These are phyloP conservation scores for Athelia sp. DNA, from an alignment of 1,284 basidiomycete genomes.

Conservation along the genomic window DNA sequence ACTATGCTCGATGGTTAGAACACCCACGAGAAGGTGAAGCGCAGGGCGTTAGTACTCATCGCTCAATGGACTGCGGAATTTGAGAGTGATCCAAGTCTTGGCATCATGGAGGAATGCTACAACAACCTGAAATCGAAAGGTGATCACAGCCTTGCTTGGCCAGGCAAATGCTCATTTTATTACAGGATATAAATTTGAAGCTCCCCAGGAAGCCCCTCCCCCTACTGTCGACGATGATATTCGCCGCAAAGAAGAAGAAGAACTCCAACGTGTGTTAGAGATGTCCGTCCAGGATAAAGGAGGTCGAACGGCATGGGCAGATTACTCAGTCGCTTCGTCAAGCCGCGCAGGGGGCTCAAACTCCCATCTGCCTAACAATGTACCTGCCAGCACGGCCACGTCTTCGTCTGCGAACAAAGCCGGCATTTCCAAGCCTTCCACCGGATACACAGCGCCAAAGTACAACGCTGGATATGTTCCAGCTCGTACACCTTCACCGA, in stretches of 20 bases:
- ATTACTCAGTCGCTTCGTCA: slow-evolving; percentile 33
- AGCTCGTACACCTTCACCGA: slow-evolving; percentile 35
- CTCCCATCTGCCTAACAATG: slow-evolving; percentile 13
- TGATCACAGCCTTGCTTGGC: slow-evolving; percentile 20
- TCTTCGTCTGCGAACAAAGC: slow-evolving; percentile 13
- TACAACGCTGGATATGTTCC: slow-evolving; percentile 44
- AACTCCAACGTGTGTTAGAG: slow-evolving; percentile 85
- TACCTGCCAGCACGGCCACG: slow-evolving; percentile 15
- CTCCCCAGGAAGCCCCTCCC: slow-evolving; percentile 59
- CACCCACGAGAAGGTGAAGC: slow-evolving; percentile 85
- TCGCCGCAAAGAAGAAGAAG: slow-evolving; percentile 84
- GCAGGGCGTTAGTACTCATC: slow-evolving; percentile 69
- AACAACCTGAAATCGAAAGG: slow-evolving; percentile 81
- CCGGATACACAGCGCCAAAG: slow-evolving; percentile 19
- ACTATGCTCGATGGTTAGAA: slow-evolving; percentile 43
- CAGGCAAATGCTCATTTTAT: slow-evolving; percentile 1
- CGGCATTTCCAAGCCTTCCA: slow-evolving; percentile 9
- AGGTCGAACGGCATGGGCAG: slow-evolving; percentile 56
- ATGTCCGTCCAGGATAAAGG: slow-evolving; percentile 87
- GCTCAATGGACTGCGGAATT: slow-evolving; percentile 87
- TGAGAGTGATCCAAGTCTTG: slow-evolving; percentile 75
- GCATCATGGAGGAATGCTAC: slow-evolving; percentile 90
- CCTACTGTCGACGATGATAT: slow-evolving; percentile 74
- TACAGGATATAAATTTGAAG: slow-evolving; percentile 71
- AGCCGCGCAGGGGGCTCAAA: slow-evolving; percentile 36